phyloP scores from a whole-genome alignment of 768 basidiomycete species.

The Kwoniella botswanensis region DNA sequence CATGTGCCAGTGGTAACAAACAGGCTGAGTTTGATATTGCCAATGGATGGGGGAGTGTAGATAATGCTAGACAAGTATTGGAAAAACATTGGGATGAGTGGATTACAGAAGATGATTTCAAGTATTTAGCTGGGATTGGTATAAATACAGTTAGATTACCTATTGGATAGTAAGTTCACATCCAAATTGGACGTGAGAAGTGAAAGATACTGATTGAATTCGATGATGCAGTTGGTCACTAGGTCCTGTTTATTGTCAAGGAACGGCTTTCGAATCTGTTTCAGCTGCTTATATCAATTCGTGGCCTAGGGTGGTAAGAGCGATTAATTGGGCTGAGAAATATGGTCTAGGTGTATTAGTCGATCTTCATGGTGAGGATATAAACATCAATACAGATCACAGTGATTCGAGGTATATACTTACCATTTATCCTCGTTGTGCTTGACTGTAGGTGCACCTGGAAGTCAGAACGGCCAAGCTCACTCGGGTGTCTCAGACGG shows the following conservation, averaged over 20 bases:
- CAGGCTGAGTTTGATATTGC: conserved; percentile 72
- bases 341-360: conserved; percentile 54
- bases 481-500: conserved; percentile 51
- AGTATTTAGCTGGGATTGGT: conserved; percentile 46
- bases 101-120: conserved; percentile 54
- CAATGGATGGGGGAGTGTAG: conserved; percentile 63
- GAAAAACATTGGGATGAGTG: conserved; percentile 55
- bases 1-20: conserved; percentile 64
- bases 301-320: conserved; percentile 51
- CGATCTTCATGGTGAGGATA: conserved; percentile 47
- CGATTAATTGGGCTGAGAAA: conserved; percentile 55
- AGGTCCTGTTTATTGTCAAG: conserved; percentile 46
- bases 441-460: conserved; percentile 15
- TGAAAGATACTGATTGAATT: not conserved
- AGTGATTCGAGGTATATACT: no score
- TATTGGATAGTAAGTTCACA: conserved; percentile 45
- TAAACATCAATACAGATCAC: not conserved
- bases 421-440: not conserved
- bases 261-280: conserved; percentile 49
- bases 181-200: not conserved
- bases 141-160: conserved; percentile 56
- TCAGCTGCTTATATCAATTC: conserved; percentile 48
- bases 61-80: conserved; percentile 40
- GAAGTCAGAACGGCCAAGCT: conserved; percentile 34
- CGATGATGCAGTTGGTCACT: conserved; percentile 41